These are phyloP conservation scores for Rhodotorula sp. DNA, from an alignment of 1,284 basidiomycete species.

Conservation along the genomic window DNA sequence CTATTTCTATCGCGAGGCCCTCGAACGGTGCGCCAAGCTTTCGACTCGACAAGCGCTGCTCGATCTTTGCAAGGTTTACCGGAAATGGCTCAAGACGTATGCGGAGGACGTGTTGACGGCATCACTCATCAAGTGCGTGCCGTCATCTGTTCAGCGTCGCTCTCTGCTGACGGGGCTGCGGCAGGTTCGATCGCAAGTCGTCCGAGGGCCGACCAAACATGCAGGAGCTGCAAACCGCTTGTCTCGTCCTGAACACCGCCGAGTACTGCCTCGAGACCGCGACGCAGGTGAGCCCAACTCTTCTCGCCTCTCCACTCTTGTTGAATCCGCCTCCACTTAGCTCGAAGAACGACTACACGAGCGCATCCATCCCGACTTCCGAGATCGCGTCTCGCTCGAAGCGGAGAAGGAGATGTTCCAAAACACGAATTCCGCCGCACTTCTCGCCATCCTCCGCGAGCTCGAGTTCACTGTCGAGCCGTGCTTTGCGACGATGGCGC, in stretches of 20 bases:
- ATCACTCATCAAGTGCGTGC: constrained; percentile 26
- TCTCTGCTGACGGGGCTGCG: background rate
- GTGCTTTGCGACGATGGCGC: constrained; percentile 68
- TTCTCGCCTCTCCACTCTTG: no score
- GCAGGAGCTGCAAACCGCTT: constrained; percentile 72
- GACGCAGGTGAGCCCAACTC: constrained; percentile 60
- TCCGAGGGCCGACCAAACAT: constrained; percentile 71
- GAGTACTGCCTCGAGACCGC: constrained; percentile 96
- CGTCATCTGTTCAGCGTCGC: background rate
- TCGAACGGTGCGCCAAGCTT: constrained; percentile 87
- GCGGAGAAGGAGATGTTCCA: constrained; percentile 83
- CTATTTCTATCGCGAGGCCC: constrained; percentile 91
- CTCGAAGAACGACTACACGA: constrained; percentile 87
- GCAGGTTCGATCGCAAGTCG: constrained; percentile 60
- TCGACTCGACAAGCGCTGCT: constrained; percentile 65
- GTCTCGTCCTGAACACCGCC: constrained; percentile 89
- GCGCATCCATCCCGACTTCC: constrained; percentile 71
- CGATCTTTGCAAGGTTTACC: constrained; percentile 74
- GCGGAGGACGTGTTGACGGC: constrained; percentile 61
- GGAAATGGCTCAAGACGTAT: constrained; percentile 91
- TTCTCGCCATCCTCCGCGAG: constrained; percentile 72
- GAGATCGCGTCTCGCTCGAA: constrained; percentile 76
- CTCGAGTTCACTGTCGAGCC: constrained; percentile 76
- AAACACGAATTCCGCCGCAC: constrained; percentile 77
- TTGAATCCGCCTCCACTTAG: constrained; percentile 51